Evolutionary conservation across 2,329 filamentous ascomycete species (phyloP).

Genomic region (Emydomyces testavorans): DNA sequence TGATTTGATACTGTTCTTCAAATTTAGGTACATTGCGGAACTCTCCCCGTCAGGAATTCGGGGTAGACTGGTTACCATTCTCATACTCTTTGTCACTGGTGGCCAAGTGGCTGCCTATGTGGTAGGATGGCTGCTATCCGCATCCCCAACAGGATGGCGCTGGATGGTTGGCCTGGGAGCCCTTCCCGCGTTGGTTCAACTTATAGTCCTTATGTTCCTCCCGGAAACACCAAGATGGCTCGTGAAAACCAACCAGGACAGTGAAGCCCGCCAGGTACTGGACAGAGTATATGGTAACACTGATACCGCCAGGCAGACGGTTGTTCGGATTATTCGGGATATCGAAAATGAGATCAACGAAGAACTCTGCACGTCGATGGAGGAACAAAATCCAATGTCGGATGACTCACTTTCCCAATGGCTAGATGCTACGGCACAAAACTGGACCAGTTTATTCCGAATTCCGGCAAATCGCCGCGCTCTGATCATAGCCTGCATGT

Average conservation of each 20-base stretch:
- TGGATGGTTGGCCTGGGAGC: conserved; percentile 87
- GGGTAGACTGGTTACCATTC: conserved; percentile 70
- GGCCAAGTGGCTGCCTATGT: conserved; percentile 85
- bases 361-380: conserved; percentile 43
- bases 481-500: conserved; percentile 68
- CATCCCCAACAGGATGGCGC: conserved; percentile 59
- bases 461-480: conserved; percentile 51
- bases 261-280: conserved; percentile 55
- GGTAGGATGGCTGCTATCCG: conserved; percentile 62
- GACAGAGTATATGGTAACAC: conserved; percentile 49
- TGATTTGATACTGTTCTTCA: neutral
- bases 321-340: conserved; percentile 50
- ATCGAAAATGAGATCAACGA: conserved; percentile 67
- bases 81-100: conserved; percentile 70
- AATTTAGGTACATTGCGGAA: conserved; percentile 63
- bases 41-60: conserved; percentile 64
- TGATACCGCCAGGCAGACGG: conserved; percentile 37
- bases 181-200: conserved; percentile 61
- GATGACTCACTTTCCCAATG: neutral
- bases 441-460: conserved; percentile 24
- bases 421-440: neutral
- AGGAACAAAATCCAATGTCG: conserved; percentile 15
- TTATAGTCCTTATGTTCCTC: conserved; percentile 56
- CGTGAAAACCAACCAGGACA: conserved; percentile 53
- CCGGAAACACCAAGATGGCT: conserved; percentile 87